Conservation (phyloP, 306 rosid genomes). For the Cucurbita moschata region DNA sequence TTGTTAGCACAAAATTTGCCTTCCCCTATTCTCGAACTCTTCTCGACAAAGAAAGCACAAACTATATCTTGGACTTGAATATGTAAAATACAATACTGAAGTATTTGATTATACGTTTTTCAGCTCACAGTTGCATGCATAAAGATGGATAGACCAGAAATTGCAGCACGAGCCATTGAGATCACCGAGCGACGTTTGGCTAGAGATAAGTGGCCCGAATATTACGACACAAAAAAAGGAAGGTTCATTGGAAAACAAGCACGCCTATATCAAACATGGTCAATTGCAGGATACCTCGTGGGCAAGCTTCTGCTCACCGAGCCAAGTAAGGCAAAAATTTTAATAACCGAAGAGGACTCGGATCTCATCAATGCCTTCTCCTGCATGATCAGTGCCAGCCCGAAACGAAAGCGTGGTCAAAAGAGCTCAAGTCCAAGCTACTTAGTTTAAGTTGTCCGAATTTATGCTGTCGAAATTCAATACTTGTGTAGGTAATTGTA, state of each 20-base stretch:
- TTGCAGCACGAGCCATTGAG: slow-evolving; percentile 57
- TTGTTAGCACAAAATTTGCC: not conserved
- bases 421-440: slow-evolving; percentile 40
- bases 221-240: slow-evolving; percentile 56
- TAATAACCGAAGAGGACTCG: slow-evolving; percentile 66
- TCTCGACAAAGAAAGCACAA: not conserved
- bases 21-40: not conserved
- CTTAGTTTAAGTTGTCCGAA: slow-evolving; percentile 30
- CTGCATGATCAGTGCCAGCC: slow-evolving; percentile 41
- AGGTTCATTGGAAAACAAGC: slow-evolving; percentile 70
- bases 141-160: slow-evolving; percentile 68
- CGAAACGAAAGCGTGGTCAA: slow-evolving; percentile 53
- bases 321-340: slow-evolving; percentile 54
- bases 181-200: slow-evolving; percentile 49
- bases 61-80: not conserved
- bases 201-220: slow-evolving; percentile 76
- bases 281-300: slow-evolving; percentile 71
- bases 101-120: slow-evolving; percentile 11
- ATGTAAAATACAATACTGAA: not conserved
- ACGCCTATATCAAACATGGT: slow-evolving; percentile 60
- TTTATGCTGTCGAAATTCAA: not conserved
- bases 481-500: not conserved
- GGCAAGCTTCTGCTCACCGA: slow-evolving; percentile 54
- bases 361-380: slow-evolving; percentile 63
- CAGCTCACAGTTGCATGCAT: slow-evolving; percentile 87